Percentiles rank a stretch among this genome's conserved stretches.
Conservation (phyloP, 495 filamentous ascomycete genomes). For the Friedmanniomyces endolithicus region DNA sequence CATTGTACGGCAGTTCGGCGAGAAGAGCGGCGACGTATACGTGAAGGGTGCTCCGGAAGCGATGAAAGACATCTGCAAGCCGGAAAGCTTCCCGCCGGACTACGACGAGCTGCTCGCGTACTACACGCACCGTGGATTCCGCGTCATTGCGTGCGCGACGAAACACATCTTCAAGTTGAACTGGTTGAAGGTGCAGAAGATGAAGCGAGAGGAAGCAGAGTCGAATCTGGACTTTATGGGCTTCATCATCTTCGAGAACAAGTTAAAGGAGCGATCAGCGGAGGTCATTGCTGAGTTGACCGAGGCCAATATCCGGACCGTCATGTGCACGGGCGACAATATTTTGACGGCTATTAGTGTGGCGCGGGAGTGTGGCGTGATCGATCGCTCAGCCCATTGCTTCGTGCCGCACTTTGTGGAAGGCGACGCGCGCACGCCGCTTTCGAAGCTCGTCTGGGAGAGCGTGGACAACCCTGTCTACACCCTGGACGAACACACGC, state of each 20-base stretch:
- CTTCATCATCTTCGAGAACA: conserved; percentile 98
- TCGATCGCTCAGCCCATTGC: conserved; percentile 69
- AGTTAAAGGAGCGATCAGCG: conserved; percentile 74
- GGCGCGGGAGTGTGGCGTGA: conserved; percentile 78
- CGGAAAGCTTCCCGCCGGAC: conserved; percentile 71
- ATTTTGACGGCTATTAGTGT: conserved; percentile 96
- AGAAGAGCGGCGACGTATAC: conserved; percentile 66
- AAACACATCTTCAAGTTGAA: conserved; percentile 75
- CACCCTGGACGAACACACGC: conserved; percentile 60
- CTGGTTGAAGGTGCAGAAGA: conserved; percentile 89
- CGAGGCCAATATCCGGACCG: conserved; percentile 69
- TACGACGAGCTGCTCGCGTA: conserved; percentile 77
- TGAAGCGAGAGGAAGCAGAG: conserved; percentile 77
- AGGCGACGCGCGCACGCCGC: conserved; percentile 52
- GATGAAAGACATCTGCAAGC: conserved; percentile 79
- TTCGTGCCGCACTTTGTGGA: conserved; percentile 83
- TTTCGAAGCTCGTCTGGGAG: conserved; percentile 70
- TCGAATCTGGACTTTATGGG: conserved; percentile 72
- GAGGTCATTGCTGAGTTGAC: conserved; percentile 71
- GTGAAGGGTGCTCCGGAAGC: conserved; percentile 97
- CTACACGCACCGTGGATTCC: conserved; percentile 90
- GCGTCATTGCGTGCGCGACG: conserved; percentile 93
- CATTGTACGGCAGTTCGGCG: conserved; percentile 73
- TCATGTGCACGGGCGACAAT: conserved; percentile 99
- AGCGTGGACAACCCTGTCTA: conserved; percentile 74